Base-by-base conservation (phyloP, 73 alveolate species). In the Halteria grandinella region DNA sequence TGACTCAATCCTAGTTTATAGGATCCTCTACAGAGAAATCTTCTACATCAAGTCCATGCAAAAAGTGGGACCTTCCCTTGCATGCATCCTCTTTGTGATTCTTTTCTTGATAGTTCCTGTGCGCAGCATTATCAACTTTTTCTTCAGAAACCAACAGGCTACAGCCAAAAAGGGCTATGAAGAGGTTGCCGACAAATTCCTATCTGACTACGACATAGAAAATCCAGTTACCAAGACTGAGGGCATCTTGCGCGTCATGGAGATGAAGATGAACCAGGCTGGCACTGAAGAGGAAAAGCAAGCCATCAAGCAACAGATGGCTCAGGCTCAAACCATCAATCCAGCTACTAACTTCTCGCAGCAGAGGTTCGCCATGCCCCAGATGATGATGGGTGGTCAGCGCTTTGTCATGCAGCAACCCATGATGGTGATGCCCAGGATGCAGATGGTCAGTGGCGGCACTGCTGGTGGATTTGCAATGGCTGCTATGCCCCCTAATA, bases 171-270 rank as follows among this genome's bases (percentile, higher is more conserved):
- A 53, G n/a, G 70, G 74, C 2, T 88, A 83, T 49, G 69, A 79
- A 18, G 77, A 83, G 7, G 25, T 28, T 14, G 32, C 17, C 31
- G 1, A 28, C n/a, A 5, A 21, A 0, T 88, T 88, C 71, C 55
- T 62, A 12, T 41, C 80, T 0, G 95, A 88, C 55, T 88, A 88
- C 44, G 86, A 47, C 44, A 83, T 88, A 40, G 73, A 45, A 18
- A 88, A 88, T 62, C 95, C 95, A 44, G 81, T 88, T 14, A 74
- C 93, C 1, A 40, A 48, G 20, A 47, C 60, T 11, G 66, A 64
- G 47, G 89, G 81, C 37, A 48, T 39, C 11, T 24, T 69, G 34
- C 40, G 75, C 31, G 51, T 36, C 45, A 17, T 69, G 0, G 82
- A 79, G 75, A 24, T 58, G 29, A 6, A 21, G 57, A 12, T n/a